phyloP scores from a whole-genome alignment of 2,329 filamentous ascomycete genomes.

The Ceratocystis alfenasii region DNA sequence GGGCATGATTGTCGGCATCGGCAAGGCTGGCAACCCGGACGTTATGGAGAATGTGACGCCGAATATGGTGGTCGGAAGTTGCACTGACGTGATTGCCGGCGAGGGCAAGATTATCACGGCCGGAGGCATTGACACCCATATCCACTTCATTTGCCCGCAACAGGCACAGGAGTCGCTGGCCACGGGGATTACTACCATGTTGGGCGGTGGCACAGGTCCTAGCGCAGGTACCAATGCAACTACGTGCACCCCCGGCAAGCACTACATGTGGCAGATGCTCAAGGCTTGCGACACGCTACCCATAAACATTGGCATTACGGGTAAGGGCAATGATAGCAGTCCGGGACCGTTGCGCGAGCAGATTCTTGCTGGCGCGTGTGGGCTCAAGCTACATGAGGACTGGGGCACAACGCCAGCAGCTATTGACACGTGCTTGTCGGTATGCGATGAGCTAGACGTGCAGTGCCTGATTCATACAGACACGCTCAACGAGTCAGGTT shows the following conservation, averaged over 20 bases:
- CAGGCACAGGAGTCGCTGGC: conserved; percentile 74
- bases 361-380: conserved; percentile 69
- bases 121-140: conserved; percentile 79
- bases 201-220: conserved; percentile 87
- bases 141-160: conserved; percentile 92
- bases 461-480: conserved; percentile 94
- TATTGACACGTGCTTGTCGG: conserved; percentile 72
- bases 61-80: conserved; percentile 70
- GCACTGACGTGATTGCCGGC: conserved; percentile 82
- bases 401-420: conserved; percentile 87
- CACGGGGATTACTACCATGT: conserved; percentile 77
- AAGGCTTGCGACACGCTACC: conserved; percentile 73
- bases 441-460: conserved; percentile 84
- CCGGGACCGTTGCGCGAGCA: conserved; percentile 64
- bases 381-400: conserved; percentile 90
- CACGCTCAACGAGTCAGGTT: conserved; percentile 93
- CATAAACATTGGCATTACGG: conserved; percentile 80
- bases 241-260: conserved; percentile 79
- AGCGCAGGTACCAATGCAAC: conserved; percentile 83
- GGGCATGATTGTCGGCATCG: conserved; percentile 75
- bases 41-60: conserved; percentile 79
- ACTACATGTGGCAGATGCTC: conserved; percentile 78
- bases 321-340: conserved; percentile 80
- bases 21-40: conserved; percentile 94
- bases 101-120: conserved; percentile 86